Conservation (phyloP, 495 filamentous ascomycete genomes). For the Astrothelium subdiscretum region DNA sequence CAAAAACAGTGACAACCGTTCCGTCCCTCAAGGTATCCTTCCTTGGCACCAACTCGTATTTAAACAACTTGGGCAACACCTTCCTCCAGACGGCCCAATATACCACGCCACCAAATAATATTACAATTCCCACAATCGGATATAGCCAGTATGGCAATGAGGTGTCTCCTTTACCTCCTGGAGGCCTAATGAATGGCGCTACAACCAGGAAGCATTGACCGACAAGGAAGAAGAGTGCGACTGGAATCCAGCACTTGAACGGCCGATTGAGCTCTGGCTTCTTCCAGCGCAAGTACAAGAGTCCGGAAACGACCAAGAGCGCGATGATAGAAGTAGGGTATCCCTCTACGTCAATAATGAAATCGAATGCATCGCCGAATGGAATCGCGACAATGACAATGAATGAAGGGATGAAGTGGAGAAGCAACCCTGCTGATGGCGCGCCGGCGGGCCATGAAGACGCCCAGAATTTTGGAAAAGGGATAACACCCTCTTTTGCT, state of each 20-base stretch:
- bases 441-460: slow-evolving; percentile 48
- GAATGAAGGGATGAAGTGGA: slow-evolving; percentile 47
- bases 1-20: neutral
- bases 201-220: slow-evolving; percentile 45
- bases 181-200: slow-evolving; percentile 56
- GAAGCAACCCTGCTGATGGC: slow-evolving; percentile 28
- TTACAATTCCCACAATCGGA: slow-evolving; percentile 42
- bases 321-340: slow-evolving; percentile 46
- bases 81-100: slow-evolving; percentile 49
- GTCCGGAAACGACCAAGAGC: slow-evolving; percentile 40
- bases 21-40: neutral
- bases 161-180: slow-evolving; percentile 45
- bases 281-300: slow-evolving; percentile 41
- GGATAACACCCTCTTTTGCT: slow-evolving; percentile 54
- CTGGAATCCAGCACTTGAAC: slow-evolving; percentile 43
- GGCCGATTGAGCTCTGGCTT: slow-evolving; percentile 37
- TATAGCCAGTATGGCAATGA: slow-evolving; percentile 60
- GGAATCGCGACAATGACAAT: slow-evolving; percentile 57
- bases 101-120: slow-evolving; percentile 31
- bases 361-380: slow-evolving; percentile 53
- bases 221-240: slow-evolving; percentile 42
- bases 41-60: slow-evolving; percentile 33
- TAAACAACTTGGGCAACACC: slow-evolving; percentile 36
- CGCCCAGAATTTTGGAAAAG: slow-evolving; percentile 51
- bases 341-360: slow-evolving; percentile 8